These are phyloP conservation scores for Lipomyces japonicus DNA, from an alignment of 805 yeast species.

Conservation along the genomic window DNA sequence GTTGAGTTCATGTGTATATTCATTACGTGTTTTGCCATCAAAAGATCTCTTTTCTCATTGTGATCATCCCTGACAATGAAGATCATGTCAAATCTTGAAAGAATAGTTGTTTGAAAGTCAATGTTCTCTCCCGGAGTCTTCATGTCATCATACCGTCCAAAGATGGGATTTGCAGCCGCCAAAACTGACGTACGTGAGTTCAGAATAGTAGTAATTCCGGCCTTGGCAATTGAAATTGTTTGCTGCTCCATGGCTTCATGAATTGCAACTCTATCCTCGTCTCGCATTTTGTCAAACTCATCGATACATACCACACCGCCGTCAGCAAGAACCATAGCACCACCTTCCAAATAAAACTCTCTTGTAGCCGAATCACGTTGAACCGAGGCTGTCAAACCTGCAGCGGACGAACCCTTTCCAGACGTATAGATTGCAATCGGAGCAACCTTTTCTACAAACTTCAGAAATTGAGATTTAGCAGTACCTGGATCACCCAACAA, in stretches of 20 bases:
- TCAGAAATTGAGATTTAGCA: conserved; percentile 92
- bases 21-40: conserved; percentile 93
- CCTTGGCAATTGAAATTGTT: conserved; percentile 97
- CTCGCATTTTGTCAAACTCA: conserved; percentile 99
- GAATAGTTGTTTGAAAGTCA: conserved; percentile 93
- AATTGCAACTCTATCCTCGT: conserved; percentile 96
- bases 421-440: conserved; percentile 96
- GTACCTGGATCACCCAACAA: conserved; percentile 98
- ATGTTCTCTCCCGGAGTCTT: conserved; percentile 97
- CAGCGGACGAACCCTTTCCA: conserved; percentile 99
- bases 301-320: conserved; percentile 99
- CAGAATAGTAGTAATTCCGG: conserved; percentile 95
- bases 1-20: conserved; percentile 83
- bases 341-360: conserved; percentile 95
- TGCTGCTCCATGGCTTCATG: conserved; percentile 99
- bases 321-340: conserved; percentile 99
- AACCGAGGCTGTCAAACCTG: conserved; percentile 97
- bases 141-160: conserved; percentile 93
- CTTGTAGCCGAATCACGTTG: conserved; percentile 85
- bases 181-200: conserved; percentile 94
- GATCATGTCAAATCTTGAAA: conserved; percentile 98
- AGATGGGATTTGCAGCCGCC: conserved; percentile 97
- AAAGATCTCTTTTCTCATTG: conserved; percentile 69
- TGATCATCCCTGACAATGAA: conserved; percentile 96
- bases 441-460: conserved; percentile 90